Evolutionary conservation across 1,139 yeast genomes (phyloP), one percentile per base, ranked within the genome.

Genomic region (Candida sanyaensis): DNA sequence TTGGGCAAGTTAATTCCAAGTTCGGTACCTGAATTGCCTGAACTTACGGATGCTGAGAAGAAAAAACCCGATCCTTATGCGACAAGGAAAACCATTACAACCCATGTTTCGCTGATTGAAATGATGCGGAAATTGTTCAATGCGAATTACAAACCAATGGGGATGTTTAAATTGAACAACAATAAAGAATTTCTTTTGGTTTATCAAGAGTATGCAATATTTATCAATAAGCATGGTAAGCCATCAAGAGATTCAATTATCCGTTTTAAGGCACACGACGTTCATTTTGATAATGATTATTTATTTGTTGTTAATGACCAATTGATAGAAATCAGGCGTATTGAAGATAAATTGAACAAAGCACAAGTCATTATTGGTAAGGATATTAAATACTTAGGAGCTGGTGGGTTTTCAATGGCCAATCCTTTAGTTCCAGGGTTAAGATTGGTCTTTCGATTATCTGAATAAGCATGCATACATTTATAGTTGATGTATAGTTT

Each of bases 321-420:
- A 54, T 77, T 84, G 46, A 74, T 89, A 11, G 96, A 90, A 58
- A 75, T 90, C 2, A 83, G 85, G 77, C 71, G 78, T 12, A 73
- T 88, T 39, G 77, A 83, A 43, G 80, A 83, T 48, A 75, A 73
- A 49, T 73, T 71, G 27, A 70, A 69, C 30, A 73, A 81, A 1
- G 60, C 77, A 23, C 96, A 90, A 63, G 87, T 88, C 7, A 74
- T 89, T 37, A 78, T 84, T 6, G 96, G 96, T 11, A 86, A 85
- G 59, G 84, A 83, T 49, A 75, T 86, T 32, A 66, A 66, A 31
- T 61, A 83, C 55, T 56, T 84, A 23, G 63, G 63, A 9, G 71
- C 68, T 27, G 78, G 78, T 5, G 71, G 76, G 40, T 67, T 87
- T 30, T 67, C 77, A 2, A 72, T 88, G 74, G 90, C 92, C 11